phyloP scores from a whole-genome alignment of 805 yeast genomes.

The Grigorovia transvaalensis region DNA sequence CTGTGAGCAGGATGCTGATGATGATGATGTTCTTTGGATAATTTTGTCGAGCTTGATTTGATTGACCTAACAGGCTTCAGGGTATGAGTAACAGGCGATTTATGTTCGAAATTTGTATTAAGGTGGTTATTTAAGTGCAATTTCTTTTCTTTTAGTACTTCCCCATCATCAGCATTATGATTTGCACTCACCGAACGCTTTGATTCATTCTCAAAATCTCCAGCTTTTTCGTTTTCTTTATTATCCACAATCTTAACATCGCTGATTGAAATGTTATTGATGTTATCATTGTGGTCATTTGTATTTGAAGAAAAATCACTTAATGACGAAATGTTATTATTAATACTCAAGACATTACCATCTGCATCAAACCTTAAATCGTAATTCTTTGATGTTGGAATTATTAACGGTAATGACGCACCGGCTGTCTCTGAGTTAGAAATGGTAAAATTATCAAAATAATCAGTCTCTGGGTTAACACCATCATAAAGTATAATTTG shows the following conservation, averaged over 20 bases:
- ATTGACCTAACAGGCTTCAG: background rate
- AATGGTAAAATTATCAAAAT: conserved; percentile 3
- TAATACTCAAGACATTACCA: background rate
- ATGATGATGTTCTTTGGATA: background rate
- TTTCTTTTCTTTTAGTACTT: background rate
- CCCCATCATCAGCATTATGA: background rate
- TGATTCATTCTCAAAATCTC: background rate
- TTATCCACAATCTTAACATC: background rate
- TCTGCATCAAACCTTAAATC: conserved; percentile 9
- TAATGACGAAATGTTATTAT: background rate
- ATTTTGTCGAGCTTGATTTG: background rate
- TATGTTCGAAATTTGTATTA: background rate
- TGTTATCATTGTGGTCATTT: background rate
- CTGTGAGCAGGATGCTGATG: background rate
- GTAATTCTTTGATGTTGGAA: conserved; percentile 26
- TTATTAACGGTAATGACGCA: conserved; percentile 26
- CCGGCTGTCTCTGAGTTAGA: conserved; percentile 19
- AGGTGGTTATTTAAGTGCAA: background rate
- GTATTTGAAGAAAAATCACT: background rate
- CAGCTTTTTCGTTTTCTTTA: background rate
- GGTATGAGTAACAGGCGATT: background rate
- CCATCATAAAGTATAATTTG: background rate
- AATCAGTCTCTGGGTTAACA: conserved; percentile 1
- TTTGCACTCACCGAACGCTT: background rate
- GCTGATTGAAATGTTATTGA: background rate